A percentile compares a stretch with the other conserved stretches of the same genome.
Evolutionary conservation across 2,329 filamentous ascomycete genomes (phyloP).

Genomic region (Rhynchosporium secalis): DNA sequence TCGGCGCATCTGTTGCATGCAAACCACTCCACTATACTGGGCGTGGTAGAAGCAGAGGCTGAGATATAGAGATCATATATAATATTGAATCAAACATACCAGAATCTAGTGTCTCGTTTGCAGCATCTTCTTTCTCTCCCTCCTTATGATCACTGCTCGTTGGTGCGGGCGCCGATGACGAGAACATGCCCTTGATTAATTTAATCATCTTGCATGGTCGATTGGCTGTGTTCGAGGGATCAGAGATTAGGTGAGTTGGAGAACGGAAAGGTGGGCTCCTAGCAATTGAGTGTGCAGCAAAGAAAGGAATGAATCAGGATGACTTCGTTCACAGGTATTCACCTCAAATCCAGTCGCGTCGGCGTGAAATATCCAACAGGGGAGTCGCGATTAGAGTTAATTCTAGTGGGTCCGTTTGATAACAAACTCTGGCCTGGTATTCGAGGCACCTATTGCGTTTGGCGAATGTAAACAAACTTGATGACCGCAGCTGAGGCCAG

Average conservation of each 20-base stretch:
- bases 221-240: background rate
- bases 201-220: slow-evolving; percentile 5
- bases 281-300: background rate
- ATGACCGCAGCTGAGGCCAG: background rate
- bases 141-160: background rate
- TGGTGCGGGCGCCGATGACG: slow-evolving; percentile 4
- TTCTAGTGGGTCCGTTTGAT: background rate
- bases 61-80: background rate
- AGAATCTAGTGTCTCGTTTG: background rate
- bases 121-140: background rate
- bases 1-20: too few species aligned
- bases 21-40: too few species aligned
- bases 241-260: background rate
- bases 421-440: background rate
- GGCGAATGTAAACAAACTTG: slow-evolving; percentile 11
- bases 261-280: background rate
- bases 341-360: slow-evolving; percentile 1
- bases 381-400: slow-evolving; percentile 5
- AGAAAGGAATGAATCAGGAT: too few species aligned
- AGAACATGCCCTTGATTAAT: slow-evolving; percentile 9
- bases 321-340: background rate
- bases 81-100: background rate
- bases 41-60: too few species aligned
- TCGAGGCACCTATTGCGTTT: background rate
- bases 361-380: background rate